Conservation (phyloP, 495 filamentous ascomycete genomes). For the Talaromyces wortmannii region DNA sequence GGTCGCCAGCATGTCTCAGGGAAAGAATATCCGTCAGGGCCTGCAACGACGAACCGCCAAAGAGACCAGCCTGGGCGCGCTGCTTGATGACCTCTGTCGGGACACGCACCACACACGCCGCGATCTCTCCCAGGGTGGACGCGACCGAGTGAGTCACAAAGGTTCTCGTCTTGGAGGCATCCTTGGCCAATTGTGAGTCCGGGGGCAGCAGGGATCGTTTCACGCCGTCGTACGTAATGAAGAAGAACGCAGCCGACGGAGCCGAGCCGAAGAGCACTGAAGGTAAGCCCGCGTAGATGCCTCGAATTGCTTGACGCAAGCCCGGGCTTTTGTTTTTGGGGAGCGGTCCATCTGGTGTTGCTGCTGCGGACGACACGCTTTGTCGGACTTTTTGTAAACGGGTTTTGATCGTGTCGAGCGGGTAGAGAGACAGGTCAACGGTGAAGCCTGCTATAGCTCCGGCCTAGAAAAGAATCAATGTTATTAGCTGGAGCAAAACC, state of each 20-base stretch:
- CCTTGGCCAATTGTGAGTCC: conserved; percentile 2
- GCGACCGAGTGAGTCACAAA: conserved; percentile 70
- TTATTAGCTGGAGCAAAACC: neutral
- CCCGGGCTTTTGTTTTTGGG: conserved; percentile 45
- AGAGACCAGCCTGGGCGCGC: conserved; percentile 78
- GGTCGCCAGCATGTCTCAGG: conserved; percentile 23
- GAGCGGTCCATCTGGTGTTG: conserved; percentile 51
- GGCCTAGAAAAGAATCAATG: conserved; percentile 43
- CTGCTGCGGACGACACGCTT: conserved; percentile 56
- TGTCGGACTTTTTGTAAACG: conserved; percentile 78
- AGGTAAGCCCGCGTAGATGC: conserved; percentile 59
- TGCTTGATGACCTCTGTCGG: conserved; percentile 98
- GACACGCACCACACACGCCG: conserved; percentile 86
- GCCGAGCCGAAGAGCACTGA: conserved; percentile 73
- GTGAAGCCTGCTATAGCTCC: conserved; percentile 81
- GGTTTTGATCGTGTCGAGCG: conserved; percentile 87
- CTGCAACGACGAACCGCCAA: conserved; percentile 40
- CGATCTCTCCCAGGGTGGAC: conserved; percentile 83
- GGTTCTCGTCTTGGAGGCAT: conserved; percentile 18
- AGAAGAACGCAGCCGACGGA: conserved; percentile 96
- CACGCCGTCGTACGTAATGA: conserved; percentile 86
- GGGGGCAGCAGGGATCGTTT: conserved; percentile 51
- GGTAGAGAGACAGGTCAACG: conserved; percentile 85
- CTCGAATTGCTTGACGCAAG: conserved; percentile 56
- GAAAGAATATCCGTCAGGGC: conserved; percentile 66